phyloP scores from a whole-genome alignment of 495 filamentous ascomycete genomes.

The Penicillium robsamsonii region DNA sequence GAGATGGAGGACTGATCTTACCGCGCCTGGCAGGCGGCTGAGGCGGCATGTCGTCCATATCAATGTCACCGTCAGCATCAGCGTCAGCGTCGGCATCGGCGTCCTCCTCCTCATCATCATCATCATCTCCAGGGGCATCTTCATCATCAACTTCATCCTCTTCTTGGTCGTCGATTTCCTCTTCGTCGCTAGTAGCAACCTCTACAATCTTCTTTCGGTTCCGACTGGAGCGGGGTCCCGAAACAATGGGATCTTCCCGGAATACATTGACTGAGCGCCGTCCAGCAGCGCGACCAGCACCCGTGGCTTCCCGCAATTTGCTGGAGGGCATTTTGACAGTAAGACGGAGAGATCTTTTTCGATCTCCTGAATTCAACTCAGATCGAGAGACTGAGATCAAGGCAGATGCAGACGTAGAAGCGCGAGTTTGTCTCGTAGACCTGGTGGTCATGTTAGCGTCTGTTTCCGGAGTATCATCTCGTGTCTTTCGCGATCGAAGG shows the following conservation, averaged over 20 bases:
- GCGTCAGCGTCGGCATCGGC: slow-evolving; percentile 50
- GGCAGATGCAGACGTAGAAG: slow-evolving; percentile 28
- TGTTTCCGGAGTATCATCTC: slow-evolving; percentile 38
- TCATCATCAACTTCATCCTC: slow-evolving; percentile 60
- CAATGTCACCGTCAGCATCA: slow-evolving; percentile 55
- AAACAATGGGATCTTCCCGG: slow-evolving; percentile 56
- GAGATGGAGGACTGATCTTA: slow-evolving; percentile 31
- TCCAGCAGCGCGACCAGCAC: slow-evolving; percentile 30
- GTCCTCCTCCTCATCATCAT: slow-evolving; percentile 56
- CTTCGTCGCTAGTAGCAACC: slow-evolving; percentile 58
- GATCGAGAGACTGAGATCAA: slow-evolving; percentile 55
- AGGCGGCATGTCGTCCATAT: slow-evolving; percentile 54
- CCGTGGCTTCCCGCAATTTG: slow-evolving; percentile 76
- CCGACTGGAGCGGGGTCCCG: slow-evolving; percentile 60
- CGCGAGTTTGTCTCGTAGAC: slow-evolving; percentile 36
- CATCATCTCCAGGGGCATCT: slow-evolving; percentile 57
- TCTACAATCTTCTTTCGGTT: slow-evolving; percentile 69
- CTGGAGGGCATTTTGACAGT: slow-evolving; percentile 82
- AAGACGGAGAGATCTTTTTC: slow-evolving; percentile 65
- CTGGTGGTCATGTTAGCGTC: slow-evolving; percentile 41
- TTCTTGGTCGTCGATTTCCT: slow-evolving; percentile 55
- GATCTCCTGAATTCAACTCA: slow-evolving; percentile 54
- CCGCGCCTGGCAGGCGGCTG: slow-evolving; percentile 39
- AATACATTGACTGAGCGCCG: slow-evolving; percentile 49
- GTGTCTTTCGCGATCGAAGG: slow-evolving; percentile 46